Conservation (phyloP, 2,329 filamentous ascomycete species). For the Cordyceps tenuipes region DNA sequence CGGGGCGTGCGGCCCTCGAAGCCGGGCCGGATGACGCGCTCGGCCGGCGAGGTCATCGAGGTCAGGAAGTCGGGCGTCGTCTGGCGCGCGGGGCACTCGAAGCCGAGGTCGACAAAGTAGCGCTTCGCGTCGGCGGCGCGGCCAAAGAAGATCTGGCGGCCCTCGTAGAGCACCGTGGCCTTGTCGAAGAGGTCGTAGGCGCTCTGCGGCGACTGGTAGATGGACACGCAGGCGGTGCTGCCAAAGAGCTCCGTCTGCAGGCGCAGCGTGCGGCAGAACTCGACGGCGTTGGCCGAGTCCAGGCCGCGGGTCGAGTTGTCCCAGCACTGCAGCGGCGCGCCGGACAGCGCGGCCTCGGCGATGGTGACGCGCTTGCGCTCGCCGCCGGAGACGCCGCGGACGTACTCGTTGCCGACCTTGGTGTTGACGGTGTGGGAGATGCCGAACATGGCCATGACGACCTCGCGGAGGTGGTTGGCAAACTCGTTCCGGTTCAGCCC, state of each 20-base stretch:
- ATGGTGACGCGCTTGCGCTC: constrained; percentile 62
- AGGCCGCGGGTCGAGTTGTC: constrained; percentile 68
- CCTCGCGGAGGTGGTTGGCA: constrained; percentile 51
- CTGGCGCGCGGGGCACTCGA: constrained; percentile 56
- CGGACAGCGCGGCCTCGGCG: constrained; percentile 51
- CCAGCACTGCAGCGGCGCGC: constrained; percentile 55
- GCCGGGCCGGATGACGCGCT: constrained; percentile 47
- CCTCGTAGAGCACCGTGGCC: constrained; percentile 49
- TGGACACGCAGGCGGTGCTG: constrained; percentile 60
- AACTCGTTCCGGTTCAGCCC: constrained; percentile 44
- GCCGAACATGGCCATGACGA: constrained; percentile 16
- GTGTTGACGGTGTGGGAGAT: constrained; percentile 58
- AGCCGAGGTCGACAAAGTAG: constrained; percentile 61
- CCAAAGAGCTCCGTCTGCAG: constrained; percentile 59
- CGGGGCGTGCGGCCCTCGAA: constrained; percentile 49
- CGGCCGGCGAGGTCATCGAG: constrained; percentile 54
- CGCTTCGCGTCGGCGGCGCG: constrained; percentile 49
- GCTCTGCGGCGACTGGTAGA: constrained; percentile 61
- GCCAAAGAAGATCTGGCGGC: constrained; percentile 56
- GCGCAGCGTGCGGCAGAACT: constrained; percentile 64
- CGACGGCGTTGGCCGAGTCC: constrained; percentile 66
- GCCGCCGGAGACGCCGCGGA: constrained; percentile 66
- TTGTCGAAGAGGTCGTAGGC: constrained; percentile 59
- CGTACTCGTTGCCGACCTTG: constrained; percentile 64
- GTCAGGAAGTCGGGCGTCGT: constrained; percentile 67